A percentile compares a stretch with the other conserved stretches of the same genome.
Evolutionary conservation across 305 asterid species (phyloP).

Genomic region (Fraxinus ornus): DNA sequence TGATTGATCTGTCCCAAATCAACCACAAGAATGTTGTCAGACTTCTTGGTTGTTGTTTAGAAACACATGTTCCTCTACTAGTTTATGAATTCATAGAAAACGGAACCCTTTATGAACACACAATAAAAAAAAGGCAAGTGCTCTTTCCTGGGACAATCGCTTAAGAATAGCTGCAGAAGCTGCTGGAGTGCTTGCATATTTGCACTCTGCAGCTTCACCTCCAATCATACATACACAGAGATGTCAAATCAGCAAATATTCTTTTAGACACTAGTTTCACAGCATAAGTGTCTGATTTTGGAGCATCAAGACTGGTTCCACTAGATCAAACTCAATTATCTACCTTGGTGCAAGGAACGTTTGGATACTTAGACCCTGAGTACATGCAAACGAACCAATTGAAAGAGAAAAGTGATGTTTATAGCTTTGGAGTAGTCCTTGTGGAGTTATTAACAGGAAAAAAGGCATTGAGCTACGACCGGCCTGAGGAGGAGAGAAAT

Average conservation of each 20-base stretch:
- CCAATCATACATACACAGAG: slow-evolving; percentile 36
- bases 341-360: slow-evolving; percentile 24
- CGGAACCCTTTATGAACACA: slow-evolving; percentile 4
- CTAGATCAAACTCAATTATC: slow-evolving; percentile 22
- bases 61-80: slow-evolving; percentile 22
- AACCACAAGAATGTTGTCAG: slow-evolving; percentile 32
- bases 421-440: slow-evolving; percentile 37
- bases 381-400: slow-evolving; percentile 29
- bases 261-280: slow-evolving; percentile 22
- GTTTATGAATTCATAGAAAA: slow-evolving; percentile 20
- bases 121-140: neutral
- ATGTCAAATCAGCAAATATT: slow-evolving; percentile 33
- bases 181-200: slow-evolving; percentile 30
- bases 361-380: slow-evolving; percentile 34
- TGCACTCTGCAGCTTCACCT: slow-evolving; percentile 37
- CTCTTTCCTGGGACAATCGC: slow-evolving; percentile 25
- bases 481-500: slow-evolving; percentile 21
- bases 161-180: slow-evolving; percentile 33
- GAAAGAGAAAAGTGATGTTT: slow-evolving; percentile 36
- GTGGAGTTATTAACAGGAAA: slow-evolving; percentile 28
- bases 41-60: slow-evolving; percentile 31
- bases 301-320: slow-evolving; percentile 31
- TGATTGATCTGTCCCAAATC: slow-evolving; percentile 11
- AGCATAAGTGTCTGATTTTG: slow-evolving; percentile 33
- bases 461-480: slow-evolving; percentile 17